These are phyloP conservation scores for Tagetes patula DNA, from an alignment of 129 eudicot genomes.

Conservation along the genomic window DNA sequence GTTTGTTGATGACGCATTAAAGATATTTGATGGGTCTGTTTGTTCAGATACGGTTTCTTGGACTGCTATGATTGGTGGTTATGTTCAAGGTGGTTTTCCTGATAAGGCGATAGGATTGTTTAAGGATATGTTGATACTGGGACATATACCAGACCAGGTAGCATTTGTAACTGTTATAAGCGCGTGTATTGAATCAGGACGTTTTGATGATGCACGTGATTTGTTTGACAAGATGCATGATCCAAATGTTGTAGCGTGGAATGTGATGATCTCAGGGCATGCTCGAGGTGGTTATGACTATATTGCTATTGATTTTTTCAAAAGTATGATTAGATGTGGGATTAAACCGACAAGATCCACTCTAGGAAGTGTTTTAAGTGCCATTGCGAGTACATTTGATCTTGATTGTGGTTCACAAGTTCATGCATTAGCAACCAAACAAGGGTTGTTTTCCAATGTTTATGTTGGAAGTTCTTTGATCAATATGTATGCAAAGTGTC, in stretches of 20 bases:
- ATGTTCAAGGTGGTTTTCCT: slow-evolving; percentile 54
- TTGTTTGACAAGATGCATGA: slow-evolving; percentile 55
- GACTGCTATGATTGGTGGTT: slow-evolving; percentile 82
- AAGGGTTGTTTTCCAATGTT: slow-evolving; percentile 75
- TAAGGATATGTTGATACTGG: slow-evolving; percentile 57
- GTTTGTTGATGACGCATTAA: slow-evolving; percentile 48
- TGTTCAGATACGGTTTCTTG: slow-evolving; percentile 70
- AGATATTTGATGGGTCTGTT: slow-evolving; percentile 48
- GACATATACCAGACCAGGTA: slow-evolving; percentile 75
- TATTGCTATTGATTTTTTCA: slow-evolving; percentile 54
- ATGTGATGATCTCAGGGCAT: slow-evolving; percentile 93
- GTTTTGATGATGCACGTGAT: slow-evolving; percentile 60
- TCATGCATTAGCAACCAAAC: slow-evolving; percentile 76
- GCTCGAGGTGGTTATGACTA: slow-evolving; percentile 54
- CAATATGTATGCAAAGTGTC: slow-evolving; percentile 90
- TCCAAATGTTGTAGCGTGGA: slow-evolving; percentile 82
- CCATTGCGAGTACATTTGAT: slow-evolving; percentile 60
- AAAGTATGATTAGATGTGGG: slow-evolving; percentile 53
- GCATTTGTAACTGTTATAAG: slow-evolving; percentile 67
- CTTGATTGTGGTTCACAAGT: slow-evolving; percentile 63
- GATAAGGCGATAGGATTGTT: slow-evolving; percentile 58
- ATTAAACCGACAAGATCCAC: slow-evolving; percentile 74
- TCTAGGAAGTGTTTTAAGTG: slow-evolving; percentile 83
- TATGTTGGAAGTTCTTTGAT: slow-evolving; percentile 88
- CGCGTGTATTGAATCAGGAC: slow-evolving; percentile 62